Evolutionary conservation across 2,329 filamentous ascomycete genomes (phyloP).

Genomic region (Aspergillus quadrilineatus): DNA sequence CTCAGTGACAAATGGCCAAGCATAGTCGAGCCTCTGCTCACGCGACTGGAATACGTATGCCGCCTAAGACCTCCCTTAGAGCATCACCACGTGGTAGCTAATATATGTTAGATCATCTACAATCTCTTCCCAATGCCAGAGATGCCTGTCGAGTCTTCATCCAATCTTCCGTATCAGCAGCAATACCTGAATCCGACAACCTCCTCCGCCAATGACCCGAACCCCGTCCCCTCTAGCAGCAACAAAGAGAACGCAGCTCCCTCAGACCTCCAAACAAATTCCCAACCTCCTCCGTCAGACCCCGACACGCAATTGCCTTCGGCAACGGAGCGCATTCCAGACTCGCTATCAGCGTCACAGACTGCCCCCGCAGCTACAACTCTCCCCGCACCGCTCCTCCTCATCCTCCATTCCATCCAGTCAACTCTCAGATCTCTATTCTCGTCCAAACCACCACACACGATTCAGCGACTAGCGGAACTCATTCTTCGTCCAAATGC

Average conservation of each 20-base stretch:
- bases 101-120: slow-evolving; percentile 64
- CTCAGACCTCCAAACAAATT: slow-evolving; percentile 30
- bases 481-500: slow-evolving; percentile 72
- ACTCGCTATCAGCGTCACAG: slow-evolving; percentile 45
- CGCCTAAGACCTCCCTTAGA: not conserved
- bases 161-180: slow-evolving; percentile 29
- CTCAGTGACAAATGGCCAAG: slow-evolving; percentile 67
- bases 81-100: not conserved
- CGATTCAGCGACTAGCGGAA: slow-evolving; percentile 87
- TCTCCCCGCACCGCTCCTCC: slow-evolving; percentile 64
- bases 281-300: slow-evolving; percentile 35
- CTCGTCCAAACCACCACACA: slow-evolving; percentile 76
- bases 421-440: slow-evolving; percentile 67
- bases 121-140: slow-evolving; percentile 72
- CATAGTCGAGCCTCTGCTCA: slow-evolving; percentile 64
- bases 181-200: slow-evolving; percentile 23
- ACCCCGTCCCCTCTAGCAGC: slow-evolving; percentile 31
- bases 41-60: slow-evolving; percentile 65
- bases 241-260: slow-evolving; percentile 40
- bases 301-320: slow-evolving; percentile 23
- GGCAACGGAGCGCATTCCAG: slow-evolving; percentile 42
- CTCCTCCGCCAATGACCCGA: slow-evolving; percentile 30
- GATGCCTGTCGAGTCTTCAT: slow-evolving; percentile 46
- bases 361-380: slow-evolving; percentile 45
- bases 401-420: slow-evolving; percentile 61